Conservation (phyloP, 805 yeast species). For the Barnettozyma populi region DNA sequence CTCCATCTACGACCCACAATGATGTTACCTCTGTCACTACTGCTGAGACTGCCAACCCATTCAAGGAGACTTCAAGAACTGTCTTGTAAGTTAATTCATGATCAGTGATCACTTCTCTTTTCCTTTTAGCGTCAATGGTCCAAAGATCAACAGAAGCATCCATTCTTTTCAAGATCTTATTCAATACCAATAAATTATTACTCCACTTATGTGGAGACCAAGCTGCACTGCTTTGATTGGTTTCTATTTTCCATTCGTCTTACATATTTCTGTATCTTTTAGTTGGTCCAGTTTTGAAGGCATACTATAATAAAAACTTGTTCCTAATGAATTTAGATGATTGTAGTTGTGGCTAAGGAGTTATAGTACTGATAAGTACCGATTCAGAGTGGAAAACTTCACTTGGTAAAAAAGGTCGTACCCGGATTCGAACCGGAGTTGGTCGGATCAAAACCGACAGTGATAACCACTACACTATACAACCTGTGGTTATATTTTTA, state of each 20-base stretch:
- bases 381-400: too few species aligned
- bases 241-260: constrained; percentile 5
- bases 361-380: too few species aligned
- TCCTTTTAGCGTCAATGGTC: not conserved
- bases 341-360: constrained; percentile 9
- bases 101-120: not conserved
- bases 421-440: constrained; percentile 88
- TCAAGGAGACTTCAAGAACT: constrained; percentile 26
- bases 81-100: constrained; percentile 15
- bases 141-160: not conserved
- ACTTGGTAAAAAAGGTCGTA: constrained; percentile 58
- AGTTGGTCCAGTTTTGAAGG: not conserved
- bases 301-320: not conserved
- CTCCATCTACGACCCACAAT: constrained; percentile 20
- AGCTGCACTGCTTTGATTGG: not conserved
- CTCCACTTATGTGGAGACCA: not conserved
- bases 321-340: not conserved
- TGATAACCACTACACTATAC: constrained; percentile 58
- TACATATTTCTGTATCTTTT: constrained; percentile 4
- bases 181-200: not conserved
- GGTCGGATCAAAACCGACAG: constrained; percentile 57
- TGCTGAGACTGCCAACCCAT: constrained; percentile 24
- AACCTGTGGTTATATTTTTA: constrained; percentile 27
- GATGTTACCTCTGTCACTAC: constrained; percentile 20
- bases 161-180: not conserved